Base-by-base conservation (phyloP, 1,284 basidiomycete species). In the Ustilago vetiveriae region DNA sequence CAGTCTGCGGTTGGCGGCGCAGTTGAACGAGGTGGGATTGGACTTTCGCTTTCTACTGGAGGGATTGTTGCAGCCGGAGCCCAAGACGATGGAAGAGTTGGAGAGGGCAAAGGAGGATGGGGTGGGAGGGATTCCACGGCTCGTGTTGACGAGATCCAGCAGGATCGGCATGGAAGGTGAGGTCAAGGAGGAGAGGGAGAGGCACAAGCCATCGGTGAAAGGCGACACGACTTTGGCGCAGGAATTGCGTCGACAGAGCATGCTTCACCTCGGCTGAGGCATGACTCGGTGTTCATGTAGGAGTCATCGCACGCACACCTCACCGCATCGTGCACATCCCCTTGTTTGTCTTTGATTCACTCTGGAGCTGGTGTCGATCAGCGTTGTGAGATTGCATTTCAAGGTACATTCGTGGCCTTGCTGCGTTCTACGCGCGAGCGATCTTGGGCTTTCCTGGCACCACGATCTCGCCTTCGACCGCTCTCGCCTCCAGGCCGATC, bases 381-480 rank as follows among this genome's bases (percentile, higher is more conserved):
- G n/a, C n/a, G n/a, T n/a, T 19, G n/a, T 21, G 36, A 7, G 36
- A 19, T 6, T 37, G 6, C 17, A 21, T 21, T 37, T 19, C 8
- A 37, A n/a, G 36, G n/a, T n/a, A n/a, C n/a, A n/a, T n/a, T n/a
- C n/a, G n/a, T n/a, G n/a, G n/a, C n/a, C 16, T 6, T n/a, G 16
- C 1, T n/a, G 33, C 33, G 6, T 7, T 6, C 41, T 35, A 64
- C 8, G 54, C 50, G 37, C 48, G 52, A 16, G 56, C 52, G 24
- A 70, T 65, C 57, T 72, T 78, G 10, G 78, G 78, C 46, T 74
- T 81, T 26, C 74, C 79, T 21, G 72, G 76, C 37, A 75, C 57
- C 40, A 79, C 85, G 35, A 96, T 84, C 81, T 97, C 94, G 41
- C 94, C 94, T 83, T 96, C 93, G 6, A 97, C 91, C 22, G 89